Base-by-base conservation (phyloP, 2,329 filamentous ascomycete species). In the Calonectria fujianensis region DNA sequence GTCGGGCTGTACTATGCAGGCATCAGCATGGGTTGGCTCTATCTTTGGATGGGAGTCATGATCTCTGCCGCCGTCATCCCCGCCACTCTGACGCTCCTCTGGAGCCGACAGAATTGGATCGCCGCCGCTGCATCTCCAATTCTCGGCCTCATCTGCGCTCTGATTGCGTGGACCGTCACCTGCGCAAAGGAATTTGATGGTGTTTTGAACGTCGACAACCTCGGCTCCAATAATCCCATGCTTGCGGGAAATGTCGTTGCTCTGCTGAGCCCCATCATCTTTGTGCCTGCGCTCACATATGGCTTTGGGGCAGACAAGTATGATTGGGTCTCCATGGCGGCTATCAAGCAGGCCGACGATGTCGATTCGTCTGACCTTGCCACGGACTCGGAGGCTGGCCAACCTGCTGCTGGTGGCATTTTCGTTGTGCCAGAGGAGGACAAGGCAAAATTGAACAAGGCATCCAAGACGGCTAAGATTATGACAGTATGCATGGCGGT, bases 21-120 rank as follows among this genome's bases (percentile, higher is more conserved):
- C 27, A 94, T 98, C 75, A 93, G 91, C 13, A 97, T 98, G 94
- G 95, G 95, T 24, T 97, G 96, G 80, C 89, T 97, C 10, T 97
- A 97, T 82, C 88, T 98, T 13, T 90, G 97, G 81, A 98, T 98
- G 96, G 96, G 96, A 18, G 94, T 95, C 64, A 94, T 98, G 80
- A 96, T 98, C 82, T 95, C 93, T 0, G 91, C 94, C 0, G 95
- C 95, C 3, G 95, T 97, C 6, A 89, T 98, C 24, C 96, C 96
- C 0, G 94, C 95, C 0, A 93, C 94, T 0, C 87, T 98, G 76
- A 94, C 95, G 0, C 89, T 98, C 11, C 57, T 63, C 24, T 63
- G 57, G 57, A 63, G 57, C 35, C 16, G 57, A 31, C 57, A 63
- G 27, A 63, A 63, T 24, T 63, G 57, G 57, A 63, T 63, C 14